A percentile compares a stretch with the other conserved stretches of the same genome.
These are phyloP conservation scores for Tolypocladium cylindrosporum DNA, from an alignment of 2,329 filamentous ascomycete genomes.

Conservation along the genomic window DNA sequence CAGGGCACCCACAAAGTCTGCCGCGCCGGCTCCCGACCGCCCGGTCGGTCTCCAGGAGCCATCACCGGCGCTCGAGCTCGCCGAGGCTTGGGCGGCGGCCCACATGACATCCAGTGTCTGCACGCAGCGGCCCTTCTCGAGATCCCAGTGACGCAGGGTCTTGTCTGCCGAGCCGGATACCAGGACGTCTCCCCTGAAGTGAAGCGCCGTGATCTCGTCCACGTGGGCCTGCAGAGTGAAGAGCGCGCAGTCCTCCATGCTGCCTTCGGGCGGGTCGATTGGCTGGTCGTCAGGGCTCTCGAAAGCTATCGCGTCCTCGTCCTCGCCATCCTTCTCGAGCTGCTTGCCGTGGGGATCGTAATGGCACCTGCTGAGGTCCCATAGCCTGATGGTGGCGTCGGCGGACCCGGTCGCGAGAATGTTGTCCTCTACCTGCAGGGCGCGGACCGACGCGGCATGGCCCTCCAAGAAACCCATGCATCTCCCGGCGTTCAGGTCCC, in stretches of 20 bases:
- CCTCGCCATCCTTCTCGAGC: slow-evolving; percentile 48
- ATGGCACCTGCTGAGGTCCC: slow-evolving; percentile 85
- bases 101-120: slow-evolving; percentile 97
- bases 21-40: slow-evolving; percentile 51
- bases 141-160: slow-evolving; percentile 93
- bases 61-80: slow-evolving; percentile 52
- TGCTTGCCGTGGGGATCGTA: slow-evolving; percentile 63
- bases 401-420: slow-evolving; percentile 89
- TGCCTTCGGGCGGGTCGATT: slow-evolving; percentile 63
- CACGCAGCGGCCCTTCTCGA: slow-evolving; percentile 93
- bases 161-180: slow-evolving; percentile 97
- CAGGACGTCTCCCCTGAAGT: slow-evolving; percentile 80
- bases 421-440: slow-evolving; percentile 91
- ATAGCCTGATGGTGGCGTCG: slow-evolving; percentile 88
- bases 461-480: slow-evolving; percentile 90
- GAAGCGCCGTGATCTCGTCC: slow-evolving; percentile 85
- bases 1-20: slow-evolving; percentile 88
- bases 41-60: slow-evolving; percentile 64
- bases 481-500: slow-evolving; percentile 88
- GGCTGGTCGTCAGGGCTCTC: slow-evolving; percentile 59
- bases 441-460: slow-evolving; percentile 85
- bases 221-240: slow-evolving; percentile 84
- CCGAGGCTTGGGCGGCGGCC: slow-evolving; percentile 85
- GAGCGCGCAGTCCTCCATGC: slow-evolving; percentile 83
- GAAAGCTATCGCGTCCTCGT: slow-evolving; percentile 61